These are phyloP conservation scores for Xylariales sp. DNA, from an alignment of 2,329 filamentous ascomycete genomes.

Conservation along the genomic window DNA sequence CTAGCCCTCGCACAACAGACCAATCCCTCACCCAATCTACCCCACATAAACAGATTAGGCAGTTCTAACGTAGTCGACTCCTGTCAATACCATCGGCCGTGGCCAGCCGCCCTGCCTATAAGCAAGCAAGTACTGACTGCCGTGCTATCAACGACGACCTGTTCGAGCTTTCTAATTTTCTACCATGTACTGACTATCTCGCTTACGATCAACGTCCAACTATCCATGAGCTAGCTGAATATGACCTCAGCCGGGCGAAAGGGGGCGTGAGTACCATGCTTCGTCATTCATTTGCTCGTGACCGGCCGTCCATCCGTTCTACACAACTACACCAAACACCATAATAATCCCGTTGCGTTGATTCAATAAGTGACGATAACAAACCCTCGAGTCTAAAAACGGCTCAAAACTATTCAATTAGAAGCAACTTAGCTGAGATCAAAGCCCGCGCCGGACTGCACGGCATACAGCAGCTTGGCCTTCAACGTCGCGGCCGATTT, in stretches of 20 bases:
- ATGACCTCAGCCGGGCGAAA: background rate
- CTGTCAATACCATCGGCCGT: background rate
- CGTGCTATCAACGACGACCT: background rate
- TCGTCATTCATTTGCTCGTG: constrained; percentile 17
- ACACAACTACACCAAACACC: constrained; percentile 9
- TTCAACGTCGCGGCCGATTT: constrained; percentile 71
- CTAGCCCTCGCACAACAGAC: background rate
- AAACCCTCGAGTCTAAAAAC: background rate
- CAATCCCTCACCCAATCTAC: background rate
- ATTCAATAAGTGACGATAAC: constrained; percentile 2
- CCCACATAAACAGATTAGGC: background rate
- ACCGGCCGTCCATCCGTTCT: constrained; percentile 11
- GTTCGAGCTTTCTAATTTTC: background rate
- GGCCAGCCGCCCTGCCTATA: background rate
- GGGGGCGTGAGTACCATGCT: background rate
- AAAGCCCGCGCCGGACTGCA: constrained; percentile 91
- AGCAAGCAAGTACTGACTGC: background rate
- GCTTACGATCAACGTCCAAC: background rate
- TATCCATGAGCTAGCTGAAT: background rate
- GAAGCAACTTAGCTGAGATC: constrained; percentile 71
- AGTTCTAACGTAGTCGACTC: no score
- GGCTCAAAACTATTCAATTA: background rate
- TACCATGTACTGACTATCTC: background rate
- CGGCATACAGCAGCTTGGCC: constrained; percentile 88
- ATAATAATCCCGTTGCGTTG: background rate